Conservation (phyloP, 176 grass and related monocot genomes). For the Carex myosuroides region DNA sequence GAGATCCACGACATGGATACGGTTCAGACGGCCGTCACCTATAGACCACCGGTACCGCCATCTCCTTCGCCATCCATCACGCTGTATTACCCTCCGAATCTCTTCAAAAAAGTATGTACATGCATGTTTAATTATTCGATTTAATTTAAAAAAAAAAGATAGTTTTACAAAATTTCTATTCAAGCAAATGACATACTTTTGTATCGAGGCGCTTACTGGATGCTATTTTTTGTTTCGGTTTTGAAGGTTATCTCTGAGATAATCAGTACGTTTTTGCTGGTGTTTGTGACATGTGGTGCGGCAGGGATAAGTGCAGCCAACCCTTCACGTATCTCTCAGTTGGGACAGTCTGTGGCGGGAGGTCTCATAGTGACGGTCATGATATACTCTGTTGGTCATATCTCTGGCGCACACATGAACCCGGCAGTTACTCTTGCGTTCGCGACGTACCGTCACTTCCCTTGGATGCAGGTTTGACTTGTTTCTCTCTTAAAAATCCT, state of each 20-base stretch:
- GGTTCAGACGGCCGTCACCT: constrained; percentile 27
- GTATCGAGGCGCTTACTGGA: background rate
- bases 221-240: background rate
- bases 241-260: constrained; percentile 73
- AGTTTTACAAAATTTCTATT: background rate
- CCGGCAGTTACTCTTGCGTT: constrained; percentile 91
- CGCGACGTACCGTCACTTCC: constrained; percentile 78
- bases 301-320: constrained; percentile 44
- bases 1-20: constrained; percentile 71
- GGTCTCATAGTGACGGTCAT: constrained; percentile 93
- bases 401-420: constrained; percentile 99
- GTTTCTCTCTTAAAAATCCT: background rate
- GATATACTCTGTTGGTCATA: constrained; percentile 96
- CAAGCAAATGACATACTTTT: background rate
- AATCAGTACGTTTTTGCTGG: constrained; percentile 79
- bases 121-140: too few relatives aligned
- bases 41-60: background rate
- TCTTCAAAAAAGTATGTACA: constrained; percentile 66
- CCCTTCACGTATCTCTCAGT: constrained; percentile 50
- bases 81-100: constrained; percentile 64
- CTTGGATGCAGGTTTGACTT: constrained; percentile 67
- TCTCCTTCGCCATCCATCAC: constrained; percentile 27
- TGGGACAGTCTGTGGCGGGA: constrained; percentile 80
- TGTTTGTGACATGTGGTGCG: constrained; percentile 80
- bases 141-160: too few relatives aligned